Evolutionary conservation across 2,329 filamentous ascomycete species (phyloP), one percentile per base, ranked within the genome.

Genomic region (Botrytis tulipae): DNA sequence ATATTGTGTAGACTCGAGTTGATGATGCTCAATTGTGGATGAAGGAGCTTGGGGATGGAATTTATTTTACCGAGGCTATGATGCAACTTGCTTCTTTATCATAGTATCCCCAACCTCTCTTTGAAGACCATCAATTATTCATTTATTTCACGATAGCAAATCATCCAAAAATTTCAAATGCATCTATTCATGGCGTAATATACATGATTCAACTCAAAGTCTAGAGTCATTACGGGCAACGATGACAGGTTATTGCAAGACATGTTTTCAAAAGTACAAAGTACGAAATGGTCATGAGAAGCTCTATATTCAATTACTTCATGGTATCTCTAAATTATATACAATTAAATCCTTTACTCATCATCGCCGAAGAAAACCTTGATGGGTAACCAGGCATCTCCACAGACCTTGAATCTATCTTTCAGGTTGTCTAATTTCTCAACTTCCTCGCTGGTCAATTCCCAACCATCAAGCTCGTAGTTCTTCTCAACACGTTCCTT

Each of bases 351-450:
- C 54, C 42, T 40, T n/a, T 73, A 73, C 37, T 95, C 92, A 79
- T 94, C 92, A 79, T 95, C 92, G 12, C 92, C 92, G 81, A 93
- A 93, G 86, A 96, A 96, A 51, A 95, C 92, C 86, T 90, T 91
- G 75, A 92, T 83, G 0, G 92, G 93, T 79, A 93, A 81, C 90
- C 92, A 95, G 42, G 80, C 83, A 81, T 95, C 93, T 51, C 87
- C 87, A 80, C 92, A 96, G 75, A 94, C 91, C 88, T 94, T 97
- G 87, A 95, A 95, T 69, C 93, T 89, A 84, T 79, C 79, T n/a
- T 73, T 71, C 48, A 80, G 68, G 37, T 71, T 71, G 75, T 79
- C 78, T 51, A 97, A 85, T 82, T 88, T 85, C 78, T 87, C 86
- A 69, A 95, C 82, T 84, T 97, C 93, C 65, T 93, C 92, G 5